These are phyloP conservation scores for Xylaria digitata DNA, from an alignment of 2,329 filamentous ascomycete species.

Conservation along the genomic window DNA sequence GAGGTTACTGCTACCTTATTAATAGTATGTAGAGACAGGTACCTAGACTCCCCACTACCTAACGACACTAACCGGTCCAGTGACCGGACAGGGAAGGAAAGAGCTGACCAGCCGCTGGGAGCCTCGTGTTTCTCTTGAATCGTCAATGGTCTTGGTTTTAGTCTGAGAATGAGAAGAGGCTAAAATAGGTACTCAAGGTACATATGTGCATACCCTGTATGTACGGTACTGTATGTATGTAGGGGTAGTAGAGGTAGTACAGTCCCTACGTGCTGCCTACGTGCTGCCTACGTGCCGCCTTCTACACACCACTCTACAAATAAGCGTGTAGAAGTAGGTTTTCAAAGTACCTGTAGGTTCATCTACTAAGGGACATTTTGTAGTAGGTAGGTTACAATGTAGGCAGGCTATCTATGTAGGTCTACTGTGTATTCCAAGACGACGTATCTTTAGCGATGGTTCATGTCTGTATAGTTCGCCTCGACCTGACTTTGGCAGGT, in stretches of 20 bases:
- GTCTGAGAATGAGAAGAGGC: conserved; percentile 29
- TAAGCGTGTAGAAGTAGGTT: too few relatives aligned
- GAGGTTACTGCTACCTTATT: too few relatives aligned
- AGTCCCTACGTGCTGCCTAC: too few relatives aligned
- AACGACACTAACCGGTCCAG: background rate
- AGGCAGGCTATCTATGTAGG: too few relatives aligned
- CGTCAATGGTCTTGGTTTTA: background rate
- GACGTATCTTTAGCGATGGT: background rate
- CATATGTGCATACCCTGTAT: background rate
- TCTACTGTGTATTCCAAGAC: too few relatives aligned
- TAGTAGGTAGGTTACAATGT: too few relatives aligned
- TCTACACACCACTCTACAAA: too few relatives aligned
- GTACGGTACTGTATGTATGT: background rate
- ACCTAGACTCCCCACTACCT: conserved; percentile 4
- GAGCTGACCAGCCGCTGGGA: conserved; percentile 35
- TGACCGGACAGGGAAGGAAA: conserved; percentile 11
- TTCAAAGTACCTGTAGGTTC: too few relatives aligned
- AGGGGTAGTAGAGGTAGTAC: too few relatives aligned
- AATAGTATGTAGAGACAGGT: too few relatives aligned
- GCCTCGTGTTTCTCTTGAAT: conserved; percentile 34
- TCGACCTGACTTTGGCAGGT: conserved; percentile 16
- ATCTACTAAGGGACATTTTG: too few relatives aligned
- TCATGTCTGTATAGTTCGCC: conserved; percentile 9
- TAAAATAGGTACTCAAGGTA: conserved; percentile 21
- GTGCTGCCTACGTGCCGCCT: too few relatives aligned